Percentiles rank a stretch among this genome's conserved stretches.
Evolutionary conservation across 768 basidiomycete genomes (phyloP).

Genomic region (Lactarius sp.): DNA sequence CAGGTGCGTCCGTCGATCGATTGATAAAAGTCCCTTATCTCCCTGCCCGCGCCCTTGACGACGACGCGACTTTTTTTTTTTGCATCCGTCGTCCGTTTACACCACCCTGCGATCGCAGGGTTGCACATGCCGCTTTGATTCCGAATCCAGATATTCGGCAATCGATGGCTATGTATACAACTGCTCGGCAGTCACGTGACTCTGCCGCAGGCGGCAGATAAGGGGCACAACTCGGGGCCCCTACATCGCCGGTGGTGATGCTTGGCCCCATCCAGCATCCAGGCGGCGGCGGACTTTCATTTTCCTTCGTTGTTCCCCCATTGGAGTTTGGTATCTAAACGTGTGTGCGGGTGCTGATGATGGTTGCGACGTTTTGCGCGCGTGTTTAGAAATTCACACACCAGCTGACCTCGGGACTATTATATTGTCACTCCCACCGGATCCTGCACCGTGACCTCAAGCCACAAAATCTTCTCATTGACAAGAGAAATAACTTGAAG

Average conservation of each 20-base stretch:
- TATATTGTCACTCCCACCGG: constrained; percentile 55
- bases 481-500: constrained; percentile 48
- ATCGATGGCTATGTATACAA: background rate
- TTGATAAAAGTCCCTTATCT: too few species aligned
- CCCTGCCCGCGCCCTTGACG: background rate
- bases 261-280: background rate
- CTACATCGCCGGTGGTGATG: background rate
- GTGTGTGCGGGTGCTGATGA: constrained; percentile 1
- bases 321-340: background rate
- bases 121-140: background rate
- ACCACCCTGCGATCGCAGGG: background rate
- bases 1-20: constrained; percentile 53
- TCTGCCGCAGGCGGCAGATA: background rate
- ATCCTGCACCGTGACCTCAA: constrained; percentile 56
- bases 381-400: constrained; percentile 83
- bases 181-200: constrained; percentile 19
- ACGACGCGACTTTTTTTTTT: background rate
- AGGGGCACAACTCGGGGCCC: background rate
- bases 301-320: background rate
- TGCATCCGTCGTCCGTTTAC: background rate
- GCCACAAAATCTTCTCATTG: constrained; percentile 52
- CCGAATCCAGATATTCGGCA: background rate
- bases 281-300: background rate
- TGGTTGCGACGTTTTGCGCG: constrained; percentile 12
- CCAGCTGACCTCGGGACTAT: constrained; percentile 85